These are phyloP conservation scores for Ajuga chamaepitys DNA, from an alignment of 257 asterid genomes.

Conservation along the genomic window DNA sequence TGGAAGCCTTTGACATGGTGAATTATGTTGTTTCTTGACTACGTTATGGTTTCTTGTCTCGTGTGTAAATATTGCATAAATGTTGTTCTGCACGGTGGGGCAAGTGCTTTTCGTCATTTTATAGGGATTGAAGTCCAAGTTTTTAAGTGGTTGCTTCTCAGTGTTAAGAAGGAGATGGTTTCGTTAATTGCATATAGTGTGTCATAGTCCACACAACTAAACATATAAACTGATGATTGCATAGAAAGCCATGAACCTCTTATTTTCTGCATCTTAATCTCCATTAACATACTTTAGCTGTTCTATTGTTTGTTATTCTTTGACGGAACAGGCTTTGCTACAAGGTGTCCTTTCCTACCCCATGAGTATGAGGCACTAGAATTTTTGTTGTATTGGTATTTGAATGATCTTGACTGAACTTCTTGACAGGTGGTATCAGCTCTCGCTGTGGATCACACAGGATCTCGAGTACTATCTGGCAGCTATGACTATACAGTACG, in stretches of 20 bases:
- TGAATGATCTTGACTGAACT: background rate
- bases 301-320: background rate
- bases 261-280: background rate
- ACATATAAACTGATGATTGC: background rate
- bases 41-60: background rate
- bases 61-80: background rate
- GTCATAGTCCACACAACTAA: background rate
- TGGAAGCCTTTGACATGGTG: background rate
- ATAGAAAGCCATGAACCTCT: background rate
- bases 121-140: background rate
- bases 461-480: slow-evolving; percentile 91
- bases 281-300: background rate
- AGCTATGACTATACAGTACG: slow-evolving; percentile 88
- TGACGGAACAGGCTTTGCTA: background rate
- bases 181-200: background rate
- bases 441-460: slow-evolving; percentile 87
- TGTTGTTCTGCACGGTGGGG: background rate
- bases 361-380: background rate
- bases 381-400: background rate
- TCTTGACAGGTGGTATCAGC: slow-evolving; percentile 77
- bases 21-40: background rate
- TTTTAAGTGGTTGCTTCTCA: background rate
- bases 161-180: background rate
- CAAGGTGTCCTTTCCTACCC: background rate
- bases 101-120: background rate